These are phyloP conservation scores for Malassezia dermatis DNA, from an alignment of 1,284 basidiomycete genomes.

Conservation along the genomic window DNA sequence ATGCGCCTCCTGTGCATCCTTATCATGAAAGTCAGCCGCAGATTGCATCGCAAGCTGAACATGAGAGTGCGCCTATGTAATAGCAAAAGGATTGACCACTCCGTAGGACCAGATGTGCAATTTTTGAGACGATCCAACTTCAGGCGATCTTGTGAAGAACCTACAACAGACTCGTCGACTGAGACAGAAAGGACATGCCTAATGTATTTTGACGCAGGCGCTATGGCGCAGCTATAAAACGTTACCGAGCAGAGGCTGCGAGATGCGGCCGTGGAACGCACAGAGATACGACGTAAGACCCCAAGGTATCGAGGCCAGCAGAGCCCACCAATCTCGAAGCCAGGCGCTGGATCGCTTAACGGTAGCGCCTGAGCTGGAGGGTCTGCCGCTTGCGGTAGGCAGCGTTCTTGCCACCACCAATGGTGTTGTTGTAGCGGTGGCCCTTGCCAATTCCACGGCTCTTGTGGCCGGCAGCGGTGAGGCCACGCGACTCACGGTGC, in stretches of 20 bases:
- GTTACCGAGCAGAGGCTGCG: constrained; percentile 6
- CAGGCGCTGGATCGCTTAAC: constrained; percentile 54
- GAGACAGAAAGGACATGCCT: not conserved
- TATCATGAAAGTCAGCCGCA: not conserved
- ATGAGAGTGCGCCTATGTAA: not conserved
- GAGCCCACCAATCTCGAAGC: not conserved
- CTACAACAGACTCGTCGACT: not conserved
- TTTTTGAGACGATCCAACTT: too few species aligned
- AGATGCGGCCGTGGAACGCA: not conserved
- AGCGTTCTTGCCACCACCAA: constrained; percentile 58
- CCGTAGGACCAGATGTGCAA: too few species aligned
- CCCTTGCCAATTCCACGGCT: constrained; percentile 64
- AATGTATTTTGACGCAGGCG: constrained; percentile 6
- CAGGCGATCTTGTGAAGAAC: too few species aligned
- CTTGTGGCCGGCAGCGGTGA: constrained; percentile 90
- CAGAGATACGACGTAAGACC: not conserved
- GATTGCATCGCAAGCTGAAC: not conserved
- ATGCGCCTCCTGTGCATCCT: not conserved
- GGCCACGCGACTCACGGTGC: constrained; percentile 90
- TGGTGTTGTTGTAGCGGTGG: constrained; percentile 84
- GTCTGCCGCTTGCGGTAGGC: constrained; percentile 83
- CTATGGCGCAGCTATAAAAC: constrained; percentile 10
- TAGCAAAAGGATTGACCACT: not conserved
- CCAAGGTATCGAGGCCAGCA: constrained; percentile 1
- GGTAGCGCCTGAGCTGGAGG: constrained; percentile 92